Percentiles rank a stretch among this genome's conserved stretches.
Conservation (phyloP, 164 flowering plant genomes). For the Vitis rupestris region DNA sequence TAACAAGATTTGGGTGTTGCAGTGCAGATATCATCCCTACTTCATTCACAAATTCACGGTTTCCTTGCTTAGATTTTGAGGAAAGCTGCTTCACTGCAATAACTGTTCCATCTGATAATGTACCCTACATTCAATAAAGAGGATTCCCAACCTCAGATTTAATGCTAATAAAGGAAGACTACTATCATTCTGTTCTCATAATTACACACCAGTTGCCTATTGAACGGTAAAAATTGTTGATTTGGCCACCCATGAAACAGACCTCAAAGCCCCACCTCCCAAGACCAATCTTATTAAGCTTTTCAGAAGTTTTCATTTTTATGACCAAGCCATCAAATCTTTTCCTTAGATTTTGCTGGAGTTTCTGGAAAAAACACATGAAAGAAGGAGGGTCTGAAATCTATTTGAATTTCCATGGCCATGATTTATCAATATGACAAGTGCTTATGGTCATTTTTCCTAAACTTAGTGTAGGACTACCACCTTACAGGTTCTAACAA, state of each 20-base stretch:
- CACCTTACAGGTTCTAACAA: too few relatives aligned
- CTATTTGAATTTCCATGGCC: not conserved
- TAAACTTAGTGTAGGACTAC: not conserved
- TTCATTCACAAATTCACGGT: conserved; percentile 78
- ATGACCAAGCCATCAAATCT: too few relatives aligned
- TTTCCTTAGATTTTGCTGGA: not conserved
- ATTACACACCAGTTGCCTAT: not conserved
- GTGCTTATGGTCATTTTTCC: not conserved
- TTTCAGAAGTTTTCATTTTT: too few relatives aligned
- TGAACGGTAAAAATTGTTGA: not conserved
- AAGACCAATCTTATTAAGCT: too few relatives aligned
- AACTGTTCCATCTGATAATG: conserved; percentile 61
- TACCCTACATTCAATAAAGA: conserved; percentile 43
- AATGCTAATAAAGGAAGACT: not conserved
- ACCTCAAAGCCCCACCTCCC: too few relatives aligned
- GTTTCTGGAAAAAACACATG: not conserved
- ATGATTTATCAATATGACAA: not conserved
- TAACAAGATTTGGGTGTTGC: conserved; percentile 79
- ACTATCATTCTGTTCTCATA: not conserved
- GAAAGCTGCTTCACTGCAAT: conserved; percentile 87
- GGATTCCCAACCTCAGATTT: not conserved
- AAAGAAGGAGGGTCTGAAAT: not conserved
- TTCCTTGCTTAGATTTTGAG: conserved; percentile 82
- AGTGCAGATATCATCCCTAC: conserved; percentile 81
- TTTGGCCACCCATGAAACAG: not conserved